Evolutionary conservation across 495 filamentous ascomycete species (phyloP), one percentile per base, ranked within the genome.

Genomic region (Penicillium chermesinum): DNA sequence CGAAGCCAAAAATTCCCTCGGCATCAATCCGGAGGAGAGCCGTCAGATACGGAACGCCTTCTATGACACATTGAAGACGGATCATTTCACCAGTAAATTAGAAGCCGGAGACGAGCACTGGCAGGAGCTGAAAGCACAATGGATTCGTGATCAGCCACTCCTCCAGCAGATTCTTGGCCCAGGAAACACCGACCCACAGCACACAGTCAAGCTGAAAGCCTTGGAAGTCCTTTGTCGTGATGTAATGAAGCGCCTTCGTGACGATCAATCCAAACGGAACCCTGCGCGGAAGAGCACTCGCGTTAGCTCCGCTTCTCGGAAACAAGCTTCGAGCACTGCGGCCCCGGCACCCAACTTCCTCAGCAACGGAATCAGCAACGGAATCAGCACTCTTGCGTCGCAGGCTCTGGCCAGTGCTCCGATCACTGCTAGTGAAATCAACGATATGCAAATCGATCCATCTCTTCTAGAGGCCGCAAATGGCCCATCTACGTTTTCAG

Each of bases 31-130:
- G 0, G 75, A 82, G 44, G 72, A 88, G 57, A 83, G 78, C 44
- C 77, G 86, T 14, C 74, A 81, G 50, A 67, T 88, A 20, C 78
- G 86, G 2, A 75, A 76, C 30, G 71, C 74, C 1, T 86, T 90
- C 60, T 85, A 87, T 61, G 71, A 78, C 37, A 81, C 80, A 1
- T 68, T 93, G 12, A 82, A 78, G 42, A 71, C 69, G 1, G 84
- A 87, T 50, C 79, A 84, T 55, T 88, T 88, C 51, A 85, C 80
- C n/a, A 84, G 76, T 55, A 89, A 86, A 62, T 55, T 82, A 1
- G 83, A 87, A 59, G 80, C 85, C 36, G 85, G 86, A 3, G 67
- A 80, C 40, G 83, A 86, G 20, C 81, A 84, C 48, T 90, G 86
- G 83, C 75, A 79, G 17, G 78, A 82, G 36, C 63, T 91, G 20